These are phyloP conservation scores for Tubosaeta sp. DNA, from an alignment of 768 basidiomycete species.

Conservation along the genomic window DNA sequence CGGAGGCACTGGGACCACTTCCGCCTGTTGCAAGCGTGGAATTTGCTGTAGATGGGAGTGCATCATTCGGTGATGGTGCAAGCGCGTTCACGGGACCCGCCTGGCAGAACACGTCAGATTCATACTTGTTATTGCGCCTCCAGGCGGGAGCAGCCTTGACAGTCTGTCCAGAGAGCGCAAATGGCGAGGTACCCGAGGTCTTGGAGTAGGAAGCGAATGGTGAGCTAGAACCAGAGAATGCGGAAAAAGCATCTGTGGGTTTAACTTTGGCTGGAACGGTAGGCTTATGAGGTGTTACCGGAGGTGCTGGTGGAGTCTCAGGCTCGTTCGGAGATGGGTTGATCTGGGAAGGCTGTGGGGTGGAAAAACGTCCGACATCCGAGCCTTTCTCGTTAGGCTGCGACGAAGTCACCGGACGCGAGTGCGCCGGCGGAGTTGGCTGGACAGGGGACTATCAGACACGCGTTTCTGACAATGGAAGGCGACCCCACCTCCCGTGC, in stretches of 20 bases:
- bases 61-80: conserved; percentile 20
- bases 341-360: conserved; percentile 6
- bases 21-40: conserved; percentile 2
- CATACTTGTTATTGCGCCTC: conserved; percentile 12
- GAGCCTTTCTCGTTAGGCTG: conserved; percentile 10
- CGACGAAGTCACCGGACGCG: neutral
- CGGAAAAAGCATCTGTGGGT: conserved; percentile 34
- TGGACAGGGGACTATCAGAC: conserved; percentile 11
- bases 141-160: conserved; percentile 24
- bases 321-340: conserved; percentile 6
- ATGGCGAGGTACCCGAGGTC: conserved; percentile 21
- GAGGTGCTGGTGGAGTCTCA: conserved; percentile 5
- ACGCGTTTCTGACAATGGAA: neutral
- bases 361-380: conserved; percentile 6
- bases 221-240: conserved; percentile 35
- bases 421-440: conserved; percentile 4
- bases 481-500: conserved; percentile 13
- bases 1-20: neutral
- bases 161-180: conserved; percentile 14
- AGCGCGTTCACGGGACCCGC: conserved; percentile 6
- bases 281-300: conserved; percentile 14
- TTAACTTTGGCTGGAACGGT: conserved; percentile 3
- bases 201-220: conserved; percentile 32
- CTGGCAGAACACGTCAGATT: conserved; percentile 8
- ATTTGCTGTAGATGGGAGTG: neutral